A percentile compares a stretch with the other conserved stretches of the same genome.
These are phyloP conservation scores for Wickerhamomyces chambardii DNA, from an alignment of 805 yeast species.

Conservation along the genomic window DNA sequence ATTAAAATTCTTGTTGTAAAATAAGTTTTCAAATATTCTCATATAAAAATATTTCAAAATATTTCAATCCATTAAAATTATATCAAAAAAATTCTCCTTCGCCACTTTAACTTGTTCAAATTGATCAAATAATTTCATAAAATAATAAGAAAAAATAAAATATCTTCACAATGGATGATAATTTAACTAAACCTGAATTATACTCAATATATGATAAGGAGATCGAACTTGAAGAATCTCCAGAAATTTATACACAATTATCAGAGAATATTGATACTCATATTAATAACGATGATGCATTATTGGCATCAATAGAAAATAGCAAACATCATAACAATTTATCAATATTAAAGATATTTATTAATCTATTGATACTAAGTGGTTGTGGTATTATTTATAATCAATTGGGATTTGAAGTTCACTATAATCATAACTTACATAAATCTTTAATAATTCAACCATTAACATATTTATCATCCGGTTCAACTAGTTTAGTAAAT, in stretches of 20 bases:
- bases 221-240: not conserved
- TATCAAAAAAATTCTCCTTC: no score
- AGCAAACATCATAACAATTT: not conserved
- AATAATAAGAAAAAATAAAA: no score
- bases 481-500: not conserved
- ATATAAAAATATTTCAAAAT: no score
- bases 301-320: not conserved
- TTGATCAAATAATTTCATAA: no score
- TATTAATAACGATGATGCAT: not conserved
- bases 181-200: not conserved
- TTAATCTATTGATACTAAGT: conserved; percentile 20
- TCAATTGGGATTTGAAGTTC: conserved; percentile 41
- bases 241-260: not conserved
- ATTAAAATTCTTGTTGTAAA: no score
- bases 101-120: no score
- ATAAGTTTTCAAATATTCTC: no score
- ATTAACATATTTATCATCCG: not conserved
- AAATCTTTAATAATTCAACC: not conserved
- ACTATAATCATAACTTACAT: conserved; percentile 34
- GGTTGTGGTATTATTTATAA: conserved; percentile 44
- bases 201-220: not conserved
- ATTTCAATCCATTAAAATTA: no score
- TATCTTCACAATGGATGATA: not conserved
- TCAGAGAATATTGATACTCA: not conserved
- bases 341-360: not conserved